These are phyloP conservation scores for Nymphaea thermarum DNA, from an alignment of 164 flowering plant species.

Conservation along the genomic window DNA sequence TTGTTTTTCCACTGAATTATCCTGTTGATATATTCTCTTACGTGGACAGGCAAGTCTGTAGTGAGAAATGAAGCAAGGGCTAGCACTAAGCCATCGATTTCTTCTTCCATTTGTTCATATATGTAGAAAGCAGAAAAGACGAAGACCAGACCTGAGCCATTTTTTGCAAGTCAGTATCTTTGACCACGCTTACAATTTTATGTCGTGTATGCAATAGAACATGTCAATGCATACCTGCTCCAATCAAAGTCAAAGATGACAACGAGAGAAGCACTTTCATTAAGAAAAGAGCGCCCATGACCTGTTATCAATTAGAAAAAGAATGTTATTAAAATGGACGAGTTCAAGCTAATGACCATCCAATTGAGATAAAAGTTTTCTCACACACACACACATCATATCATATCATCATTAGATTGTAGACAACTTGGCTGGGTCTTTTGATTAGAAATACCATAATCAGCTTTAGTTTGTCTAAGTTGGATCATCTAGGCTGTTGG, in stretches of 20 bases:
- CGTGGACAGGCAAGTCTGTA: background rate
- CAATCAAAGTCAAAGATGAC: constrained; percentile 24
- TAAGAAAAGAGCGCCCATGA: constrained; percentile 25
- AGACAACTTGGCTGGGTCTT: too few species aligned
- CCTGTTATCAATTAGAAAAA: constrained; percentile 4
- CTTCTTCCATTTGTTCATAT: constrained; percentile 66
- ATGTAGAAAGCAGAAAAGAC: constrained; percentile 49
- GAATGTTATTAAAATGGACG: background rate
- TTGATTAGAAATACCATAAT: too few species aligned
- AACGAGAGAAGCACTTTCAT: constrained; percentile 29
- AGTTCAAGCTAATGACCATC: background rate
- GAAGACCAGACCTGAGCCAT: constrained; percentile 33
- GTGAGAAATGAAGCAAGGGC: background rate
- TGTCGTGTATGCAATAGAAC: background rate
- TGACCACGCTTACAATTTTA: background rate
- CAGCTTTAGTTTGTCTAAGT: too few species aligned
- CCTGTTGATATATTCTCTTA: background rate
- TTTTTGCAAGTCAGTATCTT: background rate
- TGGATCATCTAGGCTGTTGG: too few species aligned
- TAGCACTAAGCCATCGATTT: constrained; percentile 28
- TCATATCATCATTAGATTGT: too few species aligned
- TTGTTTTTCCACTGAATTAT: too few species aligned
- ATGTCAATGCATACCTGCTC: constrained; percentile 31
- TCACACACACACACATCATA: too few species aligned
- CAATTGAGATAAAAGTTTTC: too few species aligned